Conservation (phyloP, 306 rosid species). For the Heteromeles arbutifolia region DNA sequence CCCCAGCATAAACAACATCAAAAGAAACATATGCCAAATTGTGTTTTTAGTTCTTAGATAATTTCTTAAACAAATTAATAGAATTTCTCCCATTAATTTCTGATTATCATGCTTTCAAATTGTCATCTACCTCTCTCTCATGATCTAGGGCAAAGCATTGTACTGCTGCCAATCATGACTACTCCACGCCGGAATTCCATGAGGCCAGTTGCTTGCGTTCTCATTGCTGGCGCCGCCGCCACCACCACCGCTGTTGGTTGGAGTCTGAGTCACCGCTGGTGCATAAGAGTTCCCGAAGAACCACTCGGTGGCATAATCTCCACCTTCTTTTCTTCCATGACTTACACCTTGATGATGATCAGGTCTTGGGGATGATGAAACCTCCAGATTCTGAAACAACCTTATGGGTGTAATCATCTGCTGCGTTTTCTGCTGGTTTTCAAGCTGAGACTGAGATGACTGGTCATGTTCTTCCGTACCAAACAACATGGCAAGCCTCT, state of each 20-base stretch:
- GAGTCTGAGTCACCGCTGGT: constrained; percentile 39
- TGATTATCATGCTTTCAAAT: background rate
- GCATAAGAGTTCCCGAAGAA: constrained; percentile 69
- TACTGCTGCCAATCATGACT: constrained; percentile 56
- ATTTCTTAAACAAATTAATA: background rate
- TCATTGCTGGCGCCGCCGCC: constrained; percentile 15
- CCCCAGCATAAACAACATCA: constrained; percentile 7
- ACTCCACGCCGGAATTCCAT: constrained; percentile 56
- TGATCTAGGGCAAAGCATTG: constrained; percentile 64
- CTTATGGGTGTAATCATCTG: constrained; percentile 7
- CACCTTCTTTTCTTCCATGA: constrained; percentile 26
- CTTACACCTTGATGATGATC: background rate
- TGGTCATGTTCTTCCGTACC: constrained; percentile 19
- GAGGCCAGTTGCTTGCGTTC: constrained; percentile 38
- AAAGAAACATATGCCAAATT: constrained; percentile 38
- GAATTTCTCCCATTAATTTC: background rate
- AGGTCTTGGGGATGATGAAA: constrained; percentile 5
- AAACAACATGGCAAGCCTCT: constrained; percentile 59
- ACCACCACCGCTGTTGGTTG: constrained; percentile 35
- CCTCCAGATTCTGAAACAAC: constrained; percentile 33
- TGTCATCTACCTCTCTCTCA: background rate
- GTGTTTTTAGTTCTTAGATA: constrained; percentile 10
- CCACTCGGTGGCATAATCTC: constrained; percentile 63
- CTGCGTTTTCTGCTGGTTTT: background rate
- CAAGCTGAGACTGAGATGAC: background rate